These are phyloP conservation scores for Aspergillus haitiensis DNA, from an alignment of 495 filamentous ascomycete genomes.

Conservation along the genomic window DNA sequence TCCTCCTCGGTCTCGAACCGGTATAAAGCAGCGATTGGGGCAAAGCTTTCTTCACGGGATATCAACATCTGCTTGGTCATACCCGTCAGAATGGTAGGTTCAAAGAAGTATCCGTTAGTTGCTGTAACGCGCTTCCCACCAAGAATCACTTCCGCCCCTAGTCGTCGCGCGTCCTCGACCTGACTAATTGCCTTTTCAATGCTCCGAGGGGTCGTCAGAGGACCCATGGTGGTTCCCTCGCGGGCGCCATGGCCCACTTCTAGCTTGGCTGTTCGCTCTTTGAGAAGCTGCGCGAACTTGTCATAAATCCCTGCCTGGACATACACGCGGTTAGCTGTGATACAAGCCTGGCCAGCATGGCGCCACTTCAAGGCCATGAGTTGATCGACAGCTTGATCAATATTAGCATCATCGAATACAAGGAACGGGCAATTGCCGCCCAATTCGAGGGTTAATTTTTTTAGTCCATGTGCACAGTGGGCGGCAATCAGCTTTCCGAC, in stretches of 20 bases:
- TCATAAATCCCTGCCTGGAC: constrained; percentile 61
- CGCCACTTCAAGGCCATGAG: constrained; percentile 66
- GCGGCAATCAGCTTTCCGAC: constrained; percentile 63
- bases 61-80: constrained; percentile 65
- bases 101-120: constrained; percentile 66
- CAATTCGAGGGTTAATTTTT: constrained; percentile 72
- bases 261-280: constrained; percentile 54
- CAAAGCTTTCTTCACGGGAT: constrained; percentile 68
- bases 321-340: constrained; percentile 72
- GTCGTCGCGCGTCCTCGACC: constrained; percentile 61
- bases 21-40: constrained; percentile 66
- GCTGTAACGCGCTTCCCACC: constrained; percentile 54
- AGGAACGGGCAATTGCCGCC: constrained; percentile 76
- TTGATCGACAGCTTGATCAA: constrained; percentile 60
- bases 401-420: constrained; percentile 71
- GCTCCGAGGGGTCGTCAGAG: constrained; percentile 62
- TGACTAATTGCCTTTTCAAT: constrained; percentile 63
- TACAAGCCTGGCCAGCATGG: constrained; percentile 70
- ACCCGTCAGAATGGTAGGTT: constrained; percentile 65
- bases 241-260: constrained; percentile 63
- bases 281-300: constrained; percentile 53
- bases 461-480: constrained; percentile 61
- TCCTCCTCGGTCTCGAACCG: constrained; percentile 71
- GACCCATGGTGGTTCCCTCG: constrained; percentile 63
- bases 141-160: constrained; percentile 59